phyloP scores from a whole-genome alignment of 2,329 filamentous ascomycete genomes.

The Leptographium wingfieldii region DNA sequence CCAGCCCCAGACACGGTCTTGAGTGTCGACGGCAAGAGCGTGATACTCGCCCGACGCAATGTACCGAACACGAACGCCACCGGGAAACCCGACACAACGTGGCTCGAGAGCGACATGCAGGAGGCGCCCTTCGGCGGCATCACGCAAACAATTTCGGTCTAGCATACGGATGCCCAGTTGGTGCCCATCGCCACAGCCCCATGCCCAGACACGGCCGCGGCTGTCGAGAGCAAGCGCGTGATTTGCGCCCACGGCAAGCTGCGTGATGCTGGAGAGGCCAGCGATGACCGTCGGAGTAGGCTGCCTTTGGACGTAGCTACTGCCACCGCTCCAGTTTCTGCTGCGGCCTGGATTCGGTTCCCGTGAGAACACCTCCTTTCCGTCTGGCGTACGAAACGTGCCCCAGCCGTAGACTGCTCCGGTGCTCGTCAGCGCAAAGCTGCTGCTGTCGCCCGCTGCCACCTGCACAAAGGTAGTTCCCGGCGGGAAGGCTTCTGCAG shows the following conservation, averaged over 20 bases:
- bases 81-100: constrained; percentile 21
- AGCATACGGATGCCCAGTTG: constrained; percentile 40
- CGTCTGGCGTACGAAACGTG: constrained; percentile 36
- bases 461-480: constrained; percentile 34
- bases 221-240: constrained; percentile 40
- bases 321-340: background rate
- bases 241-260: constrained; percentile 42
- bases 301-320: background rate
- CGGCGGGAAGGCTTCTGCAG: constrained; percentile 31
- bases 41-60: constrained; percentile 50
- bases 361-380: background rate
- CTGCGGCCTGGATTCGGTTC: background rate
- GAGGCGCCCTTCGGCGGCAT: background rate
- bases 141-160: constrained; percentile 4
- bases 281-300: constrained; percentile 32
- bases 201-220: constrained; percentile 38
- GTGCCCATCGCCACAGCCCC: constrained; percentile 52
- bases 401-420: constrained; percentile 71
- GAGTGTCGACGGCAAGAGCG: constrained; percentile 48
- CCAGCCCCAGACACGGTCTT: constrained; percentile 51
- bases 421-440: constrained; percentile 56
- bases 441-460: constrained; percentile 55
- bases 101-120: constrained; percentile 6
- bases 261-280: constrained; percentile 33
- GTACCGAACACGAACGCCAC: constrained; percentile 23